Evolutionary conservation across 768 basidiomycete species (phyloP).

Genomic region (Boletus rubropictus): DNA sequence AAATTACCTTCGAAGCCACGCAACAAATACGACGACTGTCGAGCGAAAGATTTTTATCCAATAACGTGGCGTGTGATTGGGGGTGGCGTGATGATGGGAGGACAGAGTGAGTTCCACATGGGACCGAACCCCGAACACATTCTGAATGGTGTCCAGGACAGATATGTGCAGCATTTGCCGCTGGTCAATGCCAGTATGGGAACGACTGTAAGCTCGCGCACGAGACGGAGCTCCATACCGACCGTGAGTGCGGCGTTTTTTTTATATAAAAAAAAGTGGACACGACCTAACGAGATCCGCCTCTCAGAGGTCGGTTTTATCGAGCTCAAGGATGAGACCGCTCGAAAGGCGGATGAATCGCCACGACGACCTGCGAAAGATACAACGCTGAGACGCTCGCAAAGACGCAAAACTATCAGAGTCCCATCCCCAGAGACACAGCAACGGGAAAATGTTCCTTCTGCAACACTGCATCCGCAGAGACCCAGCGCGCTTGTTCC

Average conservation of each 20-base stretch:
- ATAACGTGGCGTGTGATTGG: constrained; percentile 74
- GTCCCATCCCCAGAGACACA: background rate
- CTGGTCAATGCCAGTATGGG: constrained; percentile 24
- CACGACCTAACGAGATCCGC: background rate
- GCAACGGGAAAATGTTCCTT: background rate
- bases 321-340: constrained; percentile 2
- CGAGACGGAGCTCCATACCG: constrained; percentile 20
- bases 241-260: constrained; percentile 17
- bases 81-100: constrained; percentile 67
- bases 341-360: background rate
- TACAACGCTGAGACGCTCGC: constrained; percentile 4
- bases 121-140: background rate
- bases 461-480: background rate
- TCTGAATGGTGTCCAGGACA: constrained; percentile 16
- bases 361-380: background rate
- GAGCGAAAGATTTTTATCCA: constrained; percentile 51
- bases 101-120: constrained; percentile 21
- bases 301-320: constrained; percentile 16
- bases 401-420: constrained; percentile 7
- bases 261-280: background rate
- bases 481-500: background rate
- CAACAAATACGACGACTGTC: constrained; percentile 32
- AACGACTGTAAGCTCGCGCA: constrained; percentile 28
- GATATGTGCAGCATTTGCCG: constrained; percentile 20
- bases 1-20: constrained; percentile 27